A percentile compares a stretch with the other conserved stretches of the same genome.
These are phyloP conservation scores for Fraxinus floribunda DNA, from an alignment of 305 asterid species.

Conservation along the genomic window DNA sequence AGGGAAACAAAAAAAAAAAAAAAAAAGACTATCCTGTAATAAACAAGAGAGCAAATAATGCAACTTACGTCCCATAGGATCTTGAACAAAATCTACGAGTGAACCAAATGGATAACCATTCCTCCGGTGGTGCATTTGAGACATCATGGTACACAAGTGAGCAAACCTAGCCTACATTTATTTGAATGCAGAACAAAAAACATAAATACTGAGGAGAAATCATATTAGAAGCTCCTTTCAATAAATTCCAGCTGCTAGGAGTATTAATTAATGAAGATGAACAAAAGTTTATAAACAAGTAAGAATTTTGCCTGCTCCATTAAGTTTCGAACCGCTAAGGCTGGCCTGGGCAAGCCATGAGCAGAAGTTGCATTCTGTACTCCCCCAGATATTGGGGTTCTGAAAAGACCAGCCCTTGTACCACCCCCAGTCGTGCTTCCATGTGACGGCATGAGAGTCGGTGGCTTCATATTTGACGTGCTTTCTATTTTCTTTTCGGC, in stretches of 20 bases:
- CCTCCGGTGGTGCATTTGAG: conserved; percentile 7
- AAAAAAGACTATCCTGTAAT: not conserved
- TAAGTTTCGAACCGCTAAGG: conserved; percentile 91
- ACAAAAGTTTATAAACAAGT: not conserved
- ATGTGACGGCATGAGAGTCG: conserved; percentile 42
- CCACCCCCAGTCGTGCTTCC: conserved; percentile 60
- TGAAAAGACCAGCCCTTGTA: conserved; percentile 89
- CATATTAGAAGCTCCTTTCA: conserved; percentile 22
- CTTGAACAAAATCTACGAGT: conserved; percentile 3
- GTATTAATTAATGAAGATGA: not conserved
- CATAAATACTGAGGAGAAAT: not conserved
- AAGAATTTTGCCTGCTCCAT: conserved; percentile 81
- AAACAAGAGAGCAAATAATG: not conserved
- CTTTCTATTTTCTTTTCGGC: conserved; percentile 28
- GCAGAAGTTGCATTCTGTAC: conserved; percentile 98
- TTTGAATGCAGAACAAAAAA: conserved; percentile 23
- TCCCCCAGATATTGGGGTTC: conserved; percentile 98
- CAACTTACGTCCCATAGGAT: conserved; percentile 5
- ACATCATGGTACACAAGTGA: conserved; percentile 6
- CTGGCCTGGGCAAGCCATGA: conserved; percentile 90
- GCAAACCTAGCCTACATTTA: not conserved
- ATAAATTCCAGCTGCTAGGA: not conserved
- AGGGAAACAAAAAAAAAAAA: not conserved
- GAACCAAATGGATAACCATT: conserved; percentile 6
- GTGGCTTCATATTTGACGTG: conserved; percentile 34